These are phyloP conservation scores for Auriculariales sp. DNA, from an alignment of 768 basidiomycete species.

Conservation along the genomic window DNA sequence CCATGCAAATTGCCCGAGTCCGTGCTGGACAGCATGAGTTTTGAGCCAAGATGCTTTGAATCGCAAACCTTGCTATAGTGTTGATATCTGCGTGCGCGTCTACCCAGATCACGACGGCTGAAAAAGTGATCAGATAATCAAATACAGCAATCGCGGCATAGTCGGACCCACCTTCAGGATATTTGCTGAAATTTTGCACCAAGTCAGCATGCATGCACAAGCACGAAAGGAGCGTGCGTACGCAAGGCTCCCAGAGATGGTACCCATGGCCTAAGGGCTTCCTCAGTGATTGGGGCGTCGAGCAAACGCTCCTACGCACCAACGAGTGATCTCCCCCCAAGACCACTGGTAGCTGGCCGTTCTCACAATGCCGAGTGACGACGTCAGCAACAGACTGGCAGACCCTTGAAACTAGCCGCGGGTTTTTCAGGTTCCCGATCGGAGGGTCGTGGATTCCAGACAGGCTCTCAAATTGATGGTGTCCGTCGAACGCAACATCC, in stretches of 20 bases:
- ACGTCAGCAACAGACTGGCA: conserved; percentile 61
- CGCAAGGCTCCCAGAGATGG: conserved; percentile 80
- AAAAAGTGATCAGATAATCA: conserved; percentile 5
- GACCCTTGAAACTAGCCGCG: conserved; percentile 72
- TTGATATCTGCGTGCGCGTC: conserved; percentile 98
- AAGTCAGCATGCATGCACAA: not conserved
- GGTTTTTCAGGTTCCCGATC: conserved; percentile 83
- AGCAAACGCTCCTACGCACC: conserved; percentile 26
- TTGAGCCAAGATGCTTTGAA: conserved; percentile 34
- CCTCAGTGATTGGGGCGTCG: conserved; percentile 8
- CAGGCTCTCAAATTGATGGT: conserved; percentile 77
- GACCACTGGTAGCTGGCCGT: conserved; percentile 75
- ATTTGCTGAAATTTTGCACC: conserved; percentile 28
- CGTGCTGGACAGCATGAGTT: not conserved
- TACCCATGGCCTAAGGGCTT: conserved; percentile 63
- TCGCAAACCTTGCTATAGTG: conserved; percentile 67
- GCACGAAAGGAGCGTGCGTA: conserved; percentile 17
- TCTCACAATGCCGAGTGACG: conserved; percentile 61
- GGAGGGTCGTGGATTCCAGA: conserved; percentile 52
- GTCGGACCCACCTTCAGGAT: conserved; percentile 40
- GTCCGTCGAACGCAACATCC: conserved; percentile 81
- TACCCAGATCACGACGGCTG: conserved; percentile 75
- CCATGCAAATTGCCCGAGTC: conserved; percentile 83
- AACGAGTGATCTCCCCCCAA: conserved; percentile 94
- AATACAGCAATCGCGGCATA: not conserved